Evolutionary conservation across 2,329 filamentous ascomycete genomes (phyloP).

Genomic region (Xylaria digitata): DNA sequence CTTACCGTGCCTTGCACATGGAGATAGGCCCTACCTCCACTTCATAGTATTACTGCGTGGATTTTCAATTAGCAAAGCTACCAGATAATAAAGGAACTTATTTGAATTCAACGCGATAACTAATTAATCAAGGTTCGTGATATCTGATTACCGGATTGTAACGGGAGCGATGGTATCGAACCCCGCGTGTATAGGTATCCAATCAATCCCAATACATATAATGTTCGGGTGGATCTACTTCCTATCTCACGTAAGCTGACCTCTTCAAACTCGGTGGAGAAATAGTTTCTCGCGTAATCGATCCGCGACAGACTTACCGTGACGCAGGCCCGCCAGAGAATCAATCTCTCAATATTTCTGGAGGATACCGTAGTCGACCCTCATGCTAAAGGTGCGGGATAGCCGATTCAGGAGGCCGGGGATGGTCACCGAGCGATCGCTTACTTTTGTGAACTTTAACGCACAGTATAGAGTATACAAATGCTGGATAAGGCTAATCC

Average conservation of each 20-base stretch:
- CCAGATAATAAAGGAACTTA: too few relatives aligned
- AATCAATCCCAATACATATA: too few relatives aligned
- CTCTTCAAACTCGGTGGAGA: slow-evolving; percentile 9
- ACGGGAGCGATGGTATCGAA: too few relatives aligned
- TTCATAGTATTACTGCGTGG: too few relatives aligned
- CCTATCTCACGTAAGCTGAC: slow-evolving; percentile 37
- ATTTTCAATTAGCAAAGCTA: too few relatives aligned
- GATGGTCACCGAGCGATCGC: slow-evolving; percentile 1
- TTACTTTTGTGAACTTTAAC: neutral
- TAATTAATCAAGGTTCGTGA: too few relatives aligned
- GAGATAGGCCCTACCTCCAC: too few relatives aligned
- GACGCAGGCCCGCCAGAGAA: slow-evolving; percentile 5
- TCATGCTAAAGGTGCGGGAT: neutral
- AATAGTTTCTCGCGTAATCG: neutral
- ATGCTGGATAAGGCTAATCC: slow-evolving; percentile 6
- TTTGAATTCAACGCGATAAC: too few relatives aligned
- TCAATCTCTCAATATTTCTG: slow-evolving; percentile 5
- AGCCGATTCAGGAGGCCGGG: neutral
- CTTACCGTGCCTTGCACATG: too few relatives aligned
- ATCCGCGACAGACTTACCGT: neutral
- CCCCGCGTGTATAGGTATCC: too few relatives aligned
- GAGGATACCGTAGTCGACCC: slow-evolving; percentile 8
- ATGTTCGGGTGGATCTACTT: too few relatives aligned
- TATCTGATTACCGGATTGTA: too few relatives aligned
- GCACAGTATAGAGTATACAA: slow-evolving; percentile 10